A percentile compares a stretch with the other conserved stretches of the same genome.
These are phyloP conservation scores for Beauveria varroae DNA, from an alignment of 2,329 filamentous ascomycete genomes.

Conservation along the genomic window DNA sequence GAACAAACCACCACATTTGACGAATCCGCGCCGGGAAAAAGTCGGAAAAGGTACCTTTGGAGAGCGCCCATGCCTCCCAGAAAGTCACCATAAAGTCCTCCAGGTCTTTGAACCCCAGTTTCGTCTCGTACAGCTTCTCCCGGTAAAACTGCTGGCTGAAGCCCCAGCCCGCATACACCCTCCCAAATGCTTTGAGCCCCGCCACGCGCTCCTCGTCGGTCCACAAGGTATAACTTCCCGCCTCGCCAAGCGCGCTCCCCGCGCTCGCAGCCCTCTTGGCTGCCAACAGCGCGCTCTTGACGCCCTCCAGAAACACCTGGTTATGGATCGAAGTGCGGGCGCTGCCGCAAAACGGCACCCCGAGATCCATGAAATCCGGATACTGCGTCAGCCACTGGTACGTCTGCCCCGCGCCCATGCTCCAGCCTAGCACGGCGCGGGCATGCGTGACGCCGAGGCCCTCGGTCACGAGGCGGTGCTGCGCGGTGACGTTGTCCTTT, in stretches of 20 bases:
- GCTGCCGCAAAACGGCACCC: constrained; percentile 42
- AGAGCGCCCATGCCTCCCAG: constrained; percentile 68
- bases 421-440: constrained; percentile 45
- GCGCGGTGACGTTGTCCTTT: constrained; percentile 44
- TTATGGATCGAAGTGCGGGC: constrained; percentile 46
- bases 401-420: constrained; percentile 47
- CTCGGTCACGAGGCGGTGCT: constrained; percentile 34
- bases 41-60: constrained; percentile 34
- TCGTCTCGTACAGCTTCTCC: constrained; percentile 57
- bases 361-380: constrained; percentile 38
- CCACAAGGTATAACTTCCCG: constrained; percentile 19
- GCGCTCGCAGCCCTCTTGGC: constrained; percentile 39
- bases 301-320: constrained; percentile 47
- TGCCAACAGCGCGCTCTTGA: constrained; percentile 37
- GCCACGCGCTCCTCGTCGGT: constrained; percentile 33
- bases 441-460: constrained; percentile 35
- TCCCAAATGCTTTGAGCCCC: constrained; percentile 60
- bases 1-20: too few species aligned
- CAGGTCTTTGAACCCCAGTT: constrained; percentile 57
- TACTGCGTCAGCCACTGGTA: constrained; percentile 45
- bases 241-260: constrained; percentile 32
- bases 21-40: too few species aligned
- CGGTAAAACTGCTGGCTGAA: constrained; percentile 75
- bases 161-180: constrained; percentile 76
- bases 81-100: constrained; percentile 69